A percentile compares a stretch with the other conserved stretches of the same genome.
Evolutionary conservation across 2,329 filamentous ascomycete species (phyloP).

Genomic region (Lachnellula suecica): DNA sequence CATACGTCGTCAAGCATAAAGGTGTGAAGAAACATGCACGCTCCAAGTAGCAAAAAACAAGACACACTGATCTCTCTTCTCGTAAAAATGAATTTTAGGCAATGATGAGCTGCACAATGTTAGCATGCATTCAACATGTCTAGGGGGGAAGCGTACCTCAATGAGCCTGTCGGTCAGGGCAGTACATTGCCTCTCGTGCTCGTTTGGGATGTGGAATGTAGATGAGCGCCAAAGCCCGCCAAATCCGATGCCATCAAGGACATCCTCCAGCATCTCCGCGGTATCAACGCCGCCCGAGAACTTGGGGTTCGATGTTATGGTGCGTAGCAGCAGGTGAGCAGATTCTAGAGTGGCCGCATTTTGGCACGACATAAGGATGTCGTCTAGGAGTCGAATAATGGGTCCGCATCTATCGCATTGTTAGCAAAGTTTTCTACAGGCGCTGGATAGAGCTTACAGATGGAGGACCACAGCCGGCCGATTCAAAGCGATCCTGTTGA

Average conservation of each 20-base stretch:
- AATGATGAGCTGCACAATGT: slow-evolving; percentile 16
- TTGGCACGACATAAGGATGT: slow-evolving; percentile 59
- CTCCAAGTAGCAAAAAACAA: not conserved
- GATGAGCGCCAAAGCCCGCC: slow-evolving; percentile 56
- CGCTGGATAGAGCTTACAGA: slow-evolving; percentile 46
- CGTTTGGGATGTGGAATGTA: slow-evolving; percentile 31
- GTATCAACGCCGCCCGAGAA: slow-evolving; percentile 50
- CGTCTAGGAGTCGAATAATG: slow-evolving; percentile 58
- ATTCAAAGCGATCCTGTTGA: slow-evolving; percentile 54
- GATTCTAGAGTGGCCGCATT: slow-evolving; percentile 58
- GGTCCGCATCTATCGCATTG: slow-evolving; percentile 47
- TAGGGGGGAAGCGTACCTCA: slow-evolving; percentile 20
- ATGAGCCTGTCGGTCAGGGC: slow-evolving; percentile 30
- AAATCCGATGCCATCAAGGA: slow-evolving; percentile 61
- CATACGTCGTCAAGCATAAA: slow-evolving; percentile 13
- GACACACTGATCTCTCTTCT: not conserved
- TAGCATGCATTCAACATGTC: not conserved
- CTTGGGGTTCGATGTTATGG: slow-evolving; percentile 53
- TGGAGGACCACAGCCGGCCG: slow-evolving; percentile 57
- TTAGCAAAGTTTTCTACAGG: slow-evolving; percentile 8
- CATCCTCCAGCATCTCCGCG: slow-evolving; percentile 47
- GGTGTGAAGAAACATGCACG: not conserved
- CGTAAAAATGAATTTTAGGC: slow-evolving; percentile 3
- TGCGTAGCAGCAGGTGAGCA: slow-evolving; percentile 59
- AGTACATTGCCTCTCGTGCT: slow-evolving; percentile 33